These are phyloP conservation scores for Ceratobasidium sp. DNA, from an alignment of 1,284 basidiomycete species.

Conservation along the genomic window DNA sequence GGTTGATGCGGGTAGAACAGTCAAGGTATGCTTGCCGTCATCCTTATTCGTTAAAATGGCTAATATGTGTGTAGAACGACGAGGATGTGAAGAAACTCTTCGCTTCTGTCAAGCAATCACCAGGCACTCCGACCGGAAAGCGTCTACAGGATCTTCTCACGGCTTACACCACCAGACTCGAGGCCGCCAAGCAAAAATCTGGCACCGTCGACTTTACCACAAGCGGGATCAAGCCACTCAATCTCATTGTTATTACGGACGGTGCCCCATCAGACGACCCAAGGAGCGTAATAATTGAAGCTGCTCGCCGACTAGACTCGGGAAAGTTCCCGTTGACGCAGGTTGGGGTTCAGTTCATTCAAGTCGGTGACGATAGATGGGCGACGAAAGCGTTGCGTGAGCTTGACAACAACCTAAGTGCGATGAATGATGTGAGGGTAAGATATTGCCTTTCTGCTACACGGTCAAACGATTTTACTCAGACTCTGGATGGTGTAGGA, in stretches of 20 bases:
- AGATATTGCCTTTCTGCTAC: neutral
- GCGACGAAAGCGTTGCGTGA: conserved; percentile 61
- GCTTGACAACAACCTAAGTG: conserved; percentile 50
- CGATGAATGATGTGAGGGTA: conserved; percentile 56
- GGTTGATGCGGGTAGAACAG: conserved; percentile 27
- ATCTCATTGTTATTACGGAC: conserved; percentile 71
- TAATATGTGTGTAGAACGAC: conserved; percentile 7
- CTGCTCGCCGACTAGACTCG: conserved; percentile 54
- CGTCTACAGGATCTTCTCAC: conserved; percentile 31
- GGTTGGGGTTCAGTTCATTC: conserved; percentile 56
- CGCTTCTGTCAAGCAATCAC: conserved; percentile 58
- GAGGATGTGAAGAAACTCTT: conserved; percentile 59
- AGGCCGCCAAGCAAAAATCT: neutral
- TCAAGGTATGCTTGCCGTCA: conserved; percentile 42
- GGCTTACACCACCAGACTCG: conserved; percentile 19
- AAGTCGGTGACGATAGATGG: conserved; percentile 56
- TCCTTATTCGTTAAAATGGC: neutral
- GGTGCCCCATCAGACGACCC: conserved; percentile 66
- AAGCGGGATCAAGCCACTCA: conserved; percentile 61
- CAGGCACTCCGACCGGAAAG: conserved; percentile 49
- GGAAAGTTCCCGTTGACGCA: conserved; percentile 56
- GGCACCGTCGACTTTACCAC: neutral
- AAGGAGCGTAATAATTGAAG: conserved; percentile 61
- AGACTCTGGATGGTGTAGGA: conserved; percentile 57
- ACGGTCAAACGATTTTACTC: neutral